Evolutionary conservation across 345 rosid species (phyloP).

Genomic region (Stellera chamaejasme): DNA sequence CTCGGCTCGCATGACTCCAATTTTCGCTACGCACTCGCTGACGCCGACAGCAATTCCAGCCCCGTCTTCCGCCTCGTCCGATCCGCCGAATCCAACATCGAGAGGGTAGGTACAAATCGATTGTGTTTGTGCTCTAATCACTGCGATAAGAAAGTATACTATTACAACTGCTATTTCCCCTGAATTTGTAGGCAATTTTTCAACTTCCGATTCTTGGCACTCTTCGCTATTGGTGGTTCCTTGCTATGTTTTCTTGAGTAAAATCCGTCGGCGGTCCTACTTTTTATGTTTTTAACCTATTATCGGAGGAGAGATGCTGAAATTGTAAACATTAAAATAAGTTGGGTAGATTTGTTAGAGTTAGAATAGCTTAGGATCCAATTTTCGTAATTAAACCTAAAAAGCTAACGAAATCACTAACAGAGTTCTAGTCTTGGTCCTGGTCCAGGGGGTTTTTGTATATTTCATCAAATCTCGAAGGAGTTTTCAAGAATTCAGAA

Average conservation of each 20-base stretch:
- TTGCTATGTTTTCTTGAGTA: conserved; percentile 83
- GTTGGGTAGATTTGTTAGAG: too few species aligned
- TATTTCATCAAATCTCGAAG: too few species aligned
- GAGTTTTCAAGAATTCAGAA: too few species aligned
- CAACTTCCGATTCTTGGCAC: conserved; percentile 88
- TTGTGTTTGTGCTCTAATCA: conserved; percentile 8
- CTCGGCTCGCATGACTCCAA: conserved; percentile 26
- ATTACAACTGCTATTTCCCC: background rate
- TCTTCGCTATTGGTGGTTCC: conserved; percentile 74
- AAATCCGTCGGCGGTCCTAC: too few species aligned
- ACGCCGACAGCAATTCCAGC: conserved; percentile 19
- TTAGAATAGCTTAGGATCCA: too few species aligned
- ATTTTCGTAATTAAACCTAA: too few species aligned
- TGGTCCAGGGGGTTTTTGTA: too few species aligned
- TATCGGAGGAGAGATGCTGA: too few species aligned
- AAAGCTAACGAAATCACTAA: too few species aligned
- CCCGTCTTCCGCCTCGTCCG: conserved; percentile 36
- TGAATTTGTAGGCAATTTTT: conserved; percentile 53
- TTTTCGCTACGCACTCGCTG: conserved; percentile 28
- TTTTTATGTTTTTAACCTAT: too few species aligned
- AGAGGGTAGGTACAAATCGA: conserved; percentile 40
- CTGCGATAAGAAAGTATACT: background rate
- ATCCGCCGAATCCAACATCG: conserved; percentile 65
- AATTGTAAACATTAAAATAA: too few species aligned
- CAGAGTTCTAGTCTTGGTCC: too few species aligned